Evolutionary conservation across 2,329 filamentous ascomycete genomes (phyloP).

Genomic region (Neofusicoccum parvum): DNA sequence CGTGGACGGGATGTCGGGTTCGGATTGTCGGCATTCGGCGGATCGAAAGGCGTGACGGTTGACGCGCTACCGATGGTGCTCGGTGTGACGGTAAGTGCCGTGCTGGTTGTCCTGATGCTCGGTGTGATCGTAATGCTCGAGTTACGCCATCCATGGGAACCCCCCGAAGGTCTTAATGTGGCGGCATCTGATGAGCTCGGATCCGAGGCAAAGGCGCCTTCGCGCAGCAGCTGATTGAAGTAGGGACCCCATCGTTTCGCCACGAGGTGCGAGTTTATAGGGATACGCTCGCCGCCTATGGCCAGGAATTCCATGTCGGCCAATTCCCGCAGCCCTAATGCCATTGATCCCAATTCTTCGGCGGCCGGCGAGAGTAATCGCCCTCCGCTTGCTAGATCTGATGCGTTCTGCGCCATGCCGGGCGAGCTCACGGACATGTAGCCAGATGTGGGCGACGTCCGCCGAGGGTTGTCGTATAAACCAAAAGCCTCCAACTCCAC

Average conservation of each 20-base stretch:
- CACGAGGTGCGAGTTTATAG: constrained; percentile 88
- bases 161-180: constrained; percentile 67
- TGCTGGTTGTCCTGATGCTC: constrained; percentile 56
- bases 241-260: constrained; percentile 91
- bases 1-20: constrained; percentile 67
- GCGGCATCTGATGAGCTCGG: constrained; percentile 71
- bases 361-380: constrained; percentile 75
- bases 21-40: constrained; percentile 56
- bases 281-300: constrained; percentile 85
- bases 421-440: constrained; percentile 78
- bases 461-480: constrained; percentile 92
- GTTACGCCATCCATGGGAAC: constrained; percentile 63
- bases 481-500: constrained; percentile 97
- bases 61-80: constrained; percentile 44
- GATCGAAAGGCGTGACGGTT: constrained; percentile 45
- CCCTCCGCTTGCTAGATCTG: constrained; percentile 68
- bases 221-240: constrained; percentile 87
- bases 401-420: constrained; percentile 58
- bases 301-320: constrained; percentile 97
- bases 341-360: constrained; percentile 81
- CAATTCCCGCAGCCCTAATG: constrained; percentile 78
- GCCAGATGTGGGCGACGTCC: constrained; percentile 73
- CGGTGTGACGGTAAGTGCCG: constrained; percentile 38
- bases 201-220: constrained; percentile 70
- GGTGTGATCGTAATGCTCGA: constrained; percentile 86